Evolutionary conservation across 768 basidiomycete species (phyloP).

Genomic region (Mycena maculata): DNA sequence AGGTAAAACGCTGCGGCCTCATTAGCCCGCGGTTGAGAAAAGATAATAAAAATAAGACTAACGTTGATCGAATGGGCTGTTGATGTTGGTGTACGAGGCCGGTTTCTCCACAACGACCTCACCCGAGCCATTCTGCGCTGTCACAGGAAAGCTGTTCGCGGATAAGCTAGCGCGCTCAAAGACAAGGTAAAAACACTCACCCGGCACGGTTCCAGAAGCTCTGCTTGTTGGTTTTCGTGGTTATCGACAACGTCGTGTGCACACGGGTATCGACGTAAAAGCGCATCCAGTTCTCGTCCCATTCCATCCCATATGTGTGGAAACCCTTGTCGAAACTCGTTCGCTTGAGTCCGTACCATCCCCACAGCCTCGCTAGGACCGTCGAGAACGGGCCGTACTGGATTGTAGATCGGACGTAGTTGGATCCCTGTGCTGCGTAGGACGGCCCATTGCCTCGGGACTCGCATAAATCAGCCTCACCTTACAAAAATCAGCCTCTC

Average conservation of each 20-base stretch:
- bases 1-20: conserved; percentile 76
- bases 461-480: too few relatives aligned
- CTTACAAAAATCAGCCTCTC: too few relatives aligned
- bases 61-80: conserved; percentile 88
- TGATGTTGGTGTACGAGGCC: conserved; percentile 61
- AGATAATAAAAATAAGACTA: conserved; percentile 37
- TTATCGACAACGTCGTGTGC: conserved; percentile 68
- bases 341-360: conserved; percentile 70
- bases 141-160: conserved; percentile 74
- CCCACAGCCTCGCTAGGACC: conserved; percentile 65
- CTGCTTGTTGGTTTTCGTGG: conserved; percentile 60
- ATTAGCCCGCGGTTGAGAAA: conserved; percentile 40
- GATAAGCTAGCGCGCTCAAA: too few relatives aligned
- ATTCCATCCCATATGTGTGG: conserved; percentile 84
- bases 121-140: conserved; percentile 67
- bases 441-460: conserved; percentile 68
- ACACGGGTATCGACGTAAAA: conserved; percentile 82
- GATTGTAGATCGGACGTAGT: conserved; percentile 69
- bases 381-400: conserved; percentile 72
- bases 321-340: conserved; percentile 64
- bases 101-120: conserved; percentile 68
- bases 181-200: conserved; percentile 47
- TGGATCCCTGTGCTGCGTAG: conserved; percentile 68
- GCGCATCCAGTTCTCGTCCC: conserved; percentile 77
- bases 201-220: conserved; percentile 77